A percentile compares a stretch with the other conserved stretches of the same genome.
Evolutionary conservation across 306 rosid genomes (phyloP).

Genomic region (Cyamopsis tetragonoloba): DNA sequence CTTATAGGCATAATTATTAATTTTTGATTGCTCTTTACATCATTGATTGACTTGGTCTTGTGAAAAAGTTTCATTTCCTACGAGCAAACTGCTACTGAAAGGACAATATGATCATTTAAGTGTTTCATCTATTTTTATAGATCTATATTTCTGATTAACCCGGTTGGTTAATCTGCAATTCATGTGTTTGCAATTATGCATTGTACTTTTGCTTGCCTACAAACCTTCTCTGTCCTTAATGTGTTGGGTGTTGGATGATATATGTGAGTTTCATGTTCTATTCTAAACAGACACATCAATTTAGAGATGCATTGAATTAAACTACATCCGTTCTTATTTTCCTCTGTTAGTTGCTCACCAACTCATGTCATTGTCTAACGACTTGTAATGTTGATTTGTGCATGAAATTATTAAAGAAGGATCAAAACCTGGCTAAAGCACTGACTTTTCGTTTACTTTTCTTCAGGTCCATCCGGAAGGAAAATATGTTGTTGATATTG

Average conservation of each 20-base stretch:
- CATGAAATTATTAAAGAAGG: not conserved
- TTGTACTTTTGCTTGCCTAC: not conserved
- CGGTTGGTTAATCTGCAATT: not conserved
- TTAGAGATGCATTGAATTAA: not conserved
- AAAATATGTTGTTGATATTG: conserved; percentile 94
- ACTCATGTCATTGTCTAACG: not conserved
- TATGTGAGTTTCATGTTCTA: not conserved
- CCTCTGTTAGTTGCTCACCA: not conserved
- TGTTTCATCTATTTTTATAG: not conserved
- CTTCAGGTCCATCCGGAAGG: conserved; percentile 97
- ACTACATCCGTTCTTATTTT: not conserved
- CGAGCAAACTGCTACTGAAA: not conserved
- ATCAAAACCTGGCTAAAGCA: not conserved
- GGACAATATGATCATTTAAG: not conserved
- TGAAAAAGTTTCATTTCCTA: not conserved
- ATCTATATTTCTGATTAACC: not conserved
- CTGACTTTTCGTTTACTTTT: conserved; percentile 6
- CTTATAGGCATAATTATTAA: not conserved
- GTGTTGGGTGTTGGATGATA: not conserved
- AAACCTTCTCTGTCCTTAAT: not conserved
- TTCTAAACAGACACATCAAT: not conserved
- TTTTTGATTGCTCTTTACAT: not conserved
- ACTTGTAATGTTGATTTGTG: not conserved
- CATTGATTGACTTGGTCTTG: not conserved
- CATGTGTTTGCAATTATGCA: not conserved